A percentile compares a stretch with the other conserved stretches of the same genome.
Conservation (phyloP, 75 land plant species). For the Cunninghamia lanceolata region DNA sequence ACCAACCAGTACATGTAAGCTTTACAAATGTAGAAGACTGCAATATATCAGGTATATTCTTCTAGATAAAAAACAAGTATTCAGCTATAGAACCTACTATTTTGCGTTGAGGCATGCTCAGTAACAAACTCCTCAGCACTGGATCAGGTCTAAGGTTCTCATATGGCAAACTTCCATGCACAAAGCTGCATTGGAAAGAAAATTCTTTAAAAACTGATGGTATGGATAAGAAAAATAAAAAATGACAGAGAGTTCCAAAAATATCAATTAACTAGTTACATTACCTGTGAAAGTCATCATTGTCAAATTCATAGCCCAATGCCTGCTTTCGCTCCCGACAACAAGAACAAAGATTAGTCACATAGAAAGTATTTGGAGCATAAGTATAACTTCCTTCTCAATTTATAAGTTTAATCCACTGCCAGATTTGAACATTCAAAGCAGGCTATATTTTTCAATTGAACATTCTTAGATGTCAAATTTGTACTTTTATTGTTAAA, state of each 20-base stretch:
- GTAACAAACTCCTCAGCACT: slow-evolving; percentile 48
- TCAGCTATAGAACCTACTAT: slow-evolving; percentile 35
- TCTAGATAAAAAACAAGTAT: neutral
- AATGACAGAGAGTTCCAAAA: neutral
- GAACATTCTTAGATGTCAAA: neutral
- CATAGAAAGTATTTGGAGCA: neutral
- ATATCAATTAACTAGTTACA: neutral
- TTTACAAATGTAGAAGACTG: neutral
- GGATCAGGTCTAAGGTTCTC: slow-evolving; percentile 76
- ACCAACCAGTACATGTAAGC: neutral
- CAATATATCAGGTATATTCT: neutral
- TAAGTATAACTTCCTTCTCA: neutral
- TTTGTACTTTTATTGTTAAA: neutral
- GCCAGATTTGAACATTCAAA: neutral
- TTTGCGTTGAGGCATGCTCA: slow-evolving; percentile 70
- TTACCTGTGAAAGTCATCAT: slow-evolving; percentile 75
- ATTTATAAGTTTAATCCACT: neutral
- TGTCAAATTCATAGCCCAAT: slow-evolving; percentile 71
- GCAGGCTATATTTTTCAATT: neutral
- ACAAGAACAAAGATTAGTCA: neutral
- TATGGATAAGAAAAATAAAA: neutral
- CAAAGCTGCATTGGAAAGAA: slow-evolving; percentile 37
- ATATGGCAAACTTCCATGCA: slow-evolving; percentile 82
- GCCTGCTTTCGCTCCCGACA: slow-evolving; percentile 28
- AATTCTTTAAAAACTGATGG: neutral